Evolutionary conservation across 225 moss, liverwort and hornwort species (phyloP), one percentile per base, ranked within the genome.

Genomic region (Lunularia cruciata): DNA sequence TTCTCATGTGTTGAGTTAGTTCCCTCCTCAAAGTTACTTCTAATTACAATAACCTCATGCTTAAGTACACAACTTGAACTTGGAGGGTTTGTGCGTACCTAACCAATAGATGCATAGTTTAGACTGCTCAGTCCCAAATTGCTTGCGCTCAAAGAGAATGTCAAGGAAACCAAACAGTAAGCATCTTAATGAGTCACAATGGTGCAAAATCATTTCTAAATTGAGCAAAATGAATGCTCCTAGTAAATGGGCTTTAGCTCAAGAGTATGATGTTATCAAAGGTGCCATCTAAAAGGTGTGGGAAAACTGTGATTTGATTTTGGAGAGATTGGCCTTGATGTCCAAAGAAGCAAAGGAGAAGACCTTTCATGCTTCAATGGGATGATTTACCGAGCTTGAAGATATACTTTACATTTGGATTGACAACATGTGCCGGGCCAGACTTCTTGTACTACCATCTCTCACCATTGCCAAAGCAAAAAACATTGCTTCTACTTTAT

Each of bases 391-490:
- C 13, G 28, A 59, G 30, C 58, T 59, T 59, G 6, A 28, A 59
- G 58, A 59, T 5, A 59, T 59, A 28, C 30, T 59, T 2, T 59
- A 59, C 28, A 9, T 27, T 31, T 59, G 30, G 28, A 59, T 59
- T 59, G 2, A 31, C 6, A 59, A 5, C 58, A 59, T 59, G 58
- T 28, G 2, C 6, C 27, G 28, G 5, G 30, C 58, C 1, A 59
- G 34, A 27, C 19, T 59, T 5, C 34, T 1, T 59, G 4, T 59
- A 48, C 48, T 5, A 2, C 54, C 54, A 55, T 55, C 54, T 23
- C 14, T 55, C 3, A n/a, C 58, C 54, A 42, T 42, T 6, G 42
- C 42, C 42, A 42, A 42, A 42, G n/a, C n/a, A n/a, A n/a, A n/a
- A n/a, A n/a, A n/a, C n/a, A n/a, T n/a, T n/a, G n/a, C n/a, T n/a